Base-by-base conservation (phyloP, 2,329 filamentous ascomycete species). In the Aspergillus terreus region DNA sequence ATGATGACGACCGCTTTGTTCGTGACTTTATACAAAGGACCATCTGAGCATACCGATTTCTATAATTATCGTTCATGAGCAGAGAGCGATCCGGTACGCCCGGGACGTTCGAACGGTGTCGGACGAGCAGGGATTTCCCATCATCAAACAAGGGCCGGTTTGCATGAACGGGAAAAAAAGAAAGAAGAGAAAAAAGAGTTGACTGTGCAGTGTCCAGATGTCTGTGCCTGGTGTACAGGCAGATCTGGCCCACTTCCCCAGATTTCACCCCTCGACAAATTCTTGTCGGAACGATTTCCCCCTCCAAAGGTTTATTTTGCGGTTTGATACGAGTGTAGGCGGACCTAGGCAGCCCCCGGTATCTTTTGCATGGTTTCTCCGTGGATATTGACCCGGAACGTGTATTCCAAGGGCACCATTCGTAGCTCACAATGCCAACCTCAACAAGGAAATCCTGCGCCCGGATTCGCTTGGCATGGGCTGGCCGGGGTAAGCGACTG, bases 201-300 rank as follows among this genome's bases (percentile, higher is more conserved):
- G 35, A 19, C 30, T 23, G 23, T 23, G 14, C 15, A 38, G 14
- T 38, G 35, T 10, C 15, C 12, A n/a, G 47, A 36, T 53, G 54
- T 59, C 56, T 51, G 56, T 59, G 58, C 56, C 53, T 52, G 44
- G 47, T 33, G 45, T 45, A 50, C 44, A 55, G 46, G 33, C 53
- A 54, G 58, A 61, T 59, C 55, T 51, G 53, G 55, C 53, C 58
- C 58, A 61, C 58, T 61, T 59, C 58, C 58, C 58, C 58, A 59
- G 58, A 59, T 59, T 59, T 45, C 14, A 40, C 35, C 32, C 38
- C 35, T 33, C 50, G 41, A 46, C 40, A 44, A 15, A 30, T 45
- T 42, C 36, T 51, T 44, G 45, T 33, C 23, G 23, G 23, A 23
- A 6, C 6, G 21, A 33, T 47, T 46, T 41, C 21, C 40, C n/a